Base-by-base conservation (phyloP, 2,329 filamentous ascomycete species). In the Pseudomassariella vexata region DNA sequence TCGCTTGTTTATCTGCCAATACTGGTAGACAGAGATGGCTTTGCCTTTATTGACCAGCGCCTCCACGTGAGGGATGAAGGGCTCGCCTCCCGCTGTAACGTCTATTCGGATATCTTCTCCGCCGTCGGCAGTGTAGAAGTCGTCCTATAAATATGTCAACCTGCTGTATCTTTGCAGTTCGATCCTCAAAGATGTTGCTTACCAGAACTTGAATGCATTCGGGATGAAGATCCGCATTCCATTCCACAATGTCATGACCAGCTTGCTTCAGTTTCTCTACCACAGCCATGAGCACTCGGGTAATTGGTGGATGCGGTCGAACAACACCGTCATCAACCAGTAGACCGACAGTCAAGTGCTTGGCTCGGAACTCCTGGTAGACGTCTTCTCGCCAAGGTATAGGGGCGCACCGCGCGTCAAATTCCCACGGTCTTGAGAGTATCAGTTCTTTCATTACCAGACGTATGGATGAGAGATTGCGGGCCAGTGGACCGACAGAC, bases 1-100 rank as follows among this genome's bases (percentile, higher is more conserved):
- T 17, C 64, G 61, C 38, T 61, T 72, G 53, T 81, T 82, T 6
- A 83, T 60, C 42, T 81, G 76, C 79, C 77, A 83, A 52, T 82
- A 83, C 5, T 77, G 62, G 36, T 74, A 80, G 0, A 81, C 74
- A 0, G 73, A 77, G 10, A 81, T 73, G 1, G 73, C 49, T 9
- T 62, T 42, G 2, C 63, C 70, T 0, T 63, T 54, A 30, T 66
- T 66, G 14, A 73, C 50, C 9, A 75, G 51, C 0, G 55, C 57
- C 46, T 73, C 59, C 2, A 76, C 68, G 32, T 69, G 63, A 0
- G 65, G 63, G n/a, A 70, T 56, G 24, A 58, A 59, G 0, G 69
- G 69, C 35, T 76, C 71, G 3, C 69, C 68, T 3, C 66, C 73
- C 2, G 55, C 61, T 5, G 52, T 46, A 0, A 82, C 55, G 19